Conservation (phyloP, 179 eudicot genomes). For the Silene vulgaris region DNA sequence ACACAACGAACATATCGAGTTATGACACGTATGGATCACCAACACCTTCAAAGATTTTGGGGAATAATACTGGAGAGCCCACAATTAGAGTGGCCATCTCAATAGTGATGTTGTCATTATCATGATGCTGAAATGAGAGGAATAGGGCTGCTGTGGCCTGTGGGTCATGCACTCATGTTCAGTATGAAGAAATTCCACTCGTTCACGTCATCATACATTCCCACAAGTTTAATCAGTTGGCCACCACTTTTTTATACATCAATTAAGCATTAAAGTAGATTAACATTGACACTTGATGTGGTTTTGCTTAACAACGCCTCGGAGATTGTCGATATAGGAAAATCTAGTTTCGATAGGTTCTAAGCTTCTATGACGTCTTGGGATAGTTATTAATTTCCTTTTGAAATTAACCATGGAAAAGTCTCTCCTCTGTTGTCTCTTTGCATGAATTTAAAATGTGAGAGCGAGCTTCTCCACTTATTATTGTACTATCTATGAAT, state of each 20-base stretch:
- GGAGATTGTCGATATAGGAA: background rate
- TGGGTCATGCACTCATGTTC: background rate
- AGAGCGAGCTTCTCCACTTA: background rate
- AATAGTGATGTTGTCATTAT: background rate
- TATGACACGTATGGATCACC: background rate
- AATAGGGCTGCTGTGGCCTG: background rate
- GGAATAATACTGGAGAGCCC: background rate
- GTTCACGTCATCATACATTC: background rate
- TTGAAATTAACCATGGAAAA: background rate
- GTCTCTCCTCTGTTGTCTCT: background rate
- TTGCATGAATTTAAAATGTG: slow-evolving; percentile 3
- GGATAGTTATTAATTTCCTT: background rate
- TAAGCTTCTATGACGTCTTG: background rate
- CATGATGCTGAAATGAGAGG: slow-evolving; percentile 3
- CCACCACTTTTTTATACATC: background rate
- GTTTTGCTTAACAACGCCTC: background rate
- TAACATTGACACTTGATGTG: background rate
- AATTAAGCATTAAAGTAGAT: slow-evolving; percentile 4
- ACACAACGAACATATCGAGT: background rate
- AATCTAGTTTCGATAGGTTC: background rate
- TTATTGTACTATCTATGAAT: background rate
- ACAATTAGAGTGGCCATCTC: background rate
- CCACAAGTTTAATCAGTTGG: background rate
- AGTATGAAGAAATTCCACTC: background rate
- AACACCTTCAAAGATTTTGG: slow-evolving; percentile 5